These are phyloP conservation scores for Tricholoma saponaceum DNA, from an alignment of 768 basidiomycete genomes.

Conservation along the genomic window DNA sequence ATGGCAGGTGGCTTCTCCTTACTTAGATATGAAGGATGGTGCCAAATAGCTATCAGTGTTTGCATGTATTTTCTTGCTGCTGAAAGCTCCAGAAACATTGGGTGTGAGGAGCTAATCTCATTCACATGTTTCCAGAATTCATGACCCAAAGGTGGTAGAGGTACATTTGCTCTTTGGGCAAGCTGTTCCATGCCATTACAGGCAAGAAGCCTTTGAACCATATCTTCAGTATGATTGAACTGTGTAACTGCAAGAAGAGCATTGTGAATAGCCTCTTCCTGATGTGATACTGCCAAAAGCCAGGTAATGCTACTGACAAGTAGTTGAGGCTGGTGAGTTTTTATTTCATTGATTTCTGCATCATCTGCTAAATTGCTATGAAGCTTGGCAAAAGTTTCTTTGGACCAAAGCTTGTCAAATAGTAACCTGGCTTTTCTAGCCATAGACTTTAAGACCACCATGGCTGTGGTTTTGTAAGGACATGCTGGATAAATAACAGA, in stretches of 20 bases:
- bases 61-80: constrained; percentile 5
- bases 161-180: constrained; percentile 7
- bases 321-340: constrained; percentile 4
- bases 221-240: constrained; percentile 5
- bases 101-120: constrained; percentile 1
- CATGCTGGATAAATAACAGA: constrained; percentile 11
- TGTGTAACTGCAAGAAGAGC: constrained; percentile 8
- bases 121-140: constrained; percentile 10
- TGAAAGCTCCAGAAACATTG: constrained; percentile 1
- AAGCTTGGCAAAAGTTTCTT: too few species aligned
- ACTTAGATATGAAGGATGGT: constrained; percentile 11
- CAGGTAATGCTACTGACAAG: constrained; percentile 5
- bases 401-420: background rate
- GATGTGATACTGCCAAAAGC: constrained; percentile 7
- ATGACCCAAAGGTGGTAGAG: constrained; percentile 10
- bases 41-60: constrained; percentile 12
- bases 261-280: constrained; percentile 8
- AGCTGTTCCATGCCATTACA: constrained; percentile 10
- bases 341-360: constrained; percentile 7
- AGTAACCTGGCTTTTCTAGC: background rate
- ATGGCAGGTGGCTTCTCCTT: constrained; percentile 6
- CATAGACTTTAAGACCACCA: constrained; percentile 7
- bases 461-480: constrained; percentile 14
- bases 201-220: constrained; percentile 7
- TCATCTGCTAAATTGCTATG: background rate